Evolutionary conservation across 768 basidiomycete species (phyloP), one percentile per base, ranked within the genome.

Genomic region (Kwoniella mangroviensis): DNA sequence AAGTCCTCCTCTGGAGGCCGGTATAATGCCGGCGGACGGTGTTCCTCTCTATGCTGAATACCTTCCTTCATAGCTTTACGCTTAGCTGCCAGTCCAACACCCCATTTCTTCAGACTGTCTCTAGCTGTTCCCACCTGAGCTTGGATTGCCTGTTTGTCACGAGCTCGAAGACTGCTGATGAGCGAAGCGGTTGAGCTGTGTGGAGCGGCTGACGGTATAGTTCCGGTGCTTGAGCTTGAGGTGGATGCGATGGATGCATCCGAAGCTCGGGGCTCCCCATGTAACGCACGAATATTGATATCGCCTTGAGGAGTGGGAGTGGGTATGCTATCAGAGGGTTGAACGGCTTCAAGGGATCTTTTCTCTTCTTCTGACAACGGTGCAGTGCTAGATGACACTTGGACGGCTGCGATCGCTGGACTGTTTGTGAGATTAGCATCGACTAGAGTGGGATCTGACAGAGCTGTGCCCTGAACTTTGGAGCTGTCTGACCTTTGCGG

Each of bases 61-160:
- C 57, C 41, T 0, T 65, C 61, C 34, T 41, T 28, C 11, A 68
- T 68, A 13, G 65, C 65, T 43, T 72, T 52, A 1, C 83, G 59
- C 65, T 82, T 88, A 85, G 81, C 80, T 5, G 80, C 79, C 90
- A 92, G 94, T 68, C 89, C 92, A 28, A 89, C 90, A 24, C 93
- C 90, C 93, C 93, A 96, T 80, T 96, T 96, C 69, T 90, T 89
- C 86, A 97, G 90, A 10, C 91, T 87, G 78, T 97, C 95, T 80
- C 90, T 91, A 13, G 94, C 84, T 45, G 81, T 70, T 26, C 71
- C 77, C 28, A 84, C 92, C 0, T 91, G 89, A 75, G 91, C 90
- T 72, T 89, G 90, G 54, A 95, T 84, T 7, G 92, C 91, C 81
- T 94, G 91, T 79, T 93, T 95, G 82, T 95, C 94, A 3, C 78